These are phyloP conservation scores for Pythium sukuiense DNA, from an alignment of 352 stramenopile species.

Conservation along the genomic window DNA sequence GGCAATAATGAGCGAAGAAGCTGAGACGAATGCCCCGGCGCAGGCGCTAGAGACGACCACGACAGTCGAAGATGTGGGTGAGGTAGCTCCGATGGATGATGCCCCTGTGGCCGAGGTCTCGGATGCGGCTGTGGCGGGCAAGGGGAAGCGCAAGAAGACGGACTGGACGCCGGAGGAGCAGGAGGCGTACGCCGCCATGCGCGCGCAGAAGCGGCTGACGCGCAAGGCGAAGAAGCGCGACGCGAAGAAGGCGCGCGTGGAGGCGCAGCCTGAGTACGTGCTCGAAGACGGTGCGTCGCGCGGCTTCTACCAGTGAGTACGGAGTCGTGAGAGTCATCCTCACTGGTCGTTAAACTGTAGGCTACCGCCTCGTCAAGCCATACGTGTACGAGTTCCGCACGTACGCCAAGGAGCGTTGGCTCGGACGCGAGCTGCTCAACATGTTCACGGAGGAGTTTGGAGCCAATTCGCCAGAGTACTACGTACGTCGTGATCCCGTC, in stretches of 20 bases:
- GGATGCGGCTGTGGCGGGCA: neutral
- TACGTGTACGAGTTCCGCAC: conserved; percentile 97
- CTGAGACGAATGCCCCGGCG: neutral
- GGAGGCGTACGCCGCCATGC: conserved; percentile 22
- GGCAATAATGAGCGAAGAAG: neutral
- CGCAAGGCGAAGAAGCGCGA: conserved; percentile 56
- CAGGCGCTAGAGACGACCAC: neutral
- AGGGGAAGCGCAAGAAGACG: conserved; percentile 29
- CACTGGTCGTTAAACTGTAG: conserved; percentile 28
- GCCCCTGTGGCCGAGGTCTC: neutral
- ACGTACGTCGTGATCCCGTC: conserved; percentile 31
- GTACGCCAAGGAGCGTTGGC: conserved; percentile 95
- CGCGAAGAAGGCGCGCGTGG: conserved; percentile 18
- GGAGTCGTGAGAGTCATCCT: neutral
- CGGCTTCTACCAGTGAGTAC: neutral
- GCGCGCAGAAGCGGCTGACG: conserved; percentile 50
- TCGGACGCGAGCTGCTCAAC: conserved; percentile 88
- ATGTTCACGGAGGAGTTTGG: conserved; percentile 90
- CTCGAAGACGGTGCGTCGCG: conserved; percentile 49
- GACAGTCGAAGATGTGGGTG: neutral
- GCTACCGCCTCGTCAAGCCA: conserved; percentile 86
- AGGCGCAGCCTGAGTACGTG: conserved; percentile 49
- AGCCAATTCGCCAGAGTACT: conserved; percentile 85
- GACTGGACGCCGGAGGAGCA: conserved; percentile 26
- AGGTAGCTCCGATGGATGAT: neutral